Conservation (phyloP, 768 basidiomycete genomes). For the Tubosaeta sp. region DNA sequence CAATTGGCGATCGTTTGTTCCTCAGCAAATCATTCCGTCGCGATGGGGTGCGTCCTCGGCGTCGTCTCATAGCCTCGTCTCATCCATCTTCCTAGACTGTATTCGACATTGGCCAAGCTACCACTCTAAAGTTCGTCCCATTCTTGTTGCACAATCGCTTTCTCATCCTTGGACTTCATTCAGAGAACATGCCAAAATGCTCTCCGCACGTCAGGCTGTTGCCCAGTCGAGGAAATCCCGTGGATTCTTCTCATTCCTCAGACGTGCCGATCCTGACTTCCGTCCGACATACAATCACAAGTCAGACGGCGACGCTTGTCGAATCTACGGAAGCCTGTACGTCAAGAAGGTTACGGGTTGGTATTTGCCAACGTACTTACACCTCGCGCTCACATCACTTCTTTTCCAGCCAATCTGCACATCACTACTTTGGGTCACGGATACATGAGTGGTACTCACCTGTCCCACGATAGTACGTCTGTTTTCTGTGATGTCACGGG, state of each 20-base stretch:
- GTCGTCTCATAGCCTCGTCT: not conserved
- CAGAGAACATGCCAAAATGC: constrained; percentile 59
- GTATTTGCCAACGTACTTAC: constrained; percentile 1
- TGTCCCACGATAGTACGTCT: constrained; percentile 75
- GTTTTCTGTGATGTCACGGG: not conserved
- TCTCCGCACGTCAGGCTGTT: constrained; percentile 68
- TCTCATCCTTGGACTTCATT: not conserved
- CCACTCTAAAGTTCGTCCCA: constrained; percentile 50
- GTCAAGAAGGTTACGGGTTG: constrained; percentile 89
- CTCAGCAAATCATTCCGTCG: constrained; percentile 75
- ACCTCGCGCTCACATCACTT: not conserved
- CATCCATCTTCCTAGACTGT: constrained; percentile 43
- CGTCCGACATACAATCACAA: constrained; percentile 72
- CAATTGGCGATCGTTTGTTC: constrained; percentile 87
- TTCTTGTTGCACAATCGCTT: not conserved
- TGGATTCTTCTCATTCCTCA: constrained; percentile 62
- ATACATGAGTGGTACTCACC: constrained; percentile 82
- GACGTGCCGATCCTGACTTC: constrained; percentile 42
- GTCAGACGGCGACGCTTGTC: constrained; percentile 70
- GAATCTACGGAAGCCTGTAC: constrained; percentile 75
- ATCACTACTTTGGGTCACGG: constrained; percentile 95
- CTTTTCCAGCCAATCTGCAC: constrained; percentile 75
- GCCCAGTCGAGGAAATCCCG: constrained; percentile 72
- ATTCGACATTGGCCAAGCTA: constrained; percentile 83
- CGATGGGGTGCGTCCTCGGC: constrained; percentile 62